Conservation (phyloP, 78 protist species). For the Speleostelium caveatum region DNA sequence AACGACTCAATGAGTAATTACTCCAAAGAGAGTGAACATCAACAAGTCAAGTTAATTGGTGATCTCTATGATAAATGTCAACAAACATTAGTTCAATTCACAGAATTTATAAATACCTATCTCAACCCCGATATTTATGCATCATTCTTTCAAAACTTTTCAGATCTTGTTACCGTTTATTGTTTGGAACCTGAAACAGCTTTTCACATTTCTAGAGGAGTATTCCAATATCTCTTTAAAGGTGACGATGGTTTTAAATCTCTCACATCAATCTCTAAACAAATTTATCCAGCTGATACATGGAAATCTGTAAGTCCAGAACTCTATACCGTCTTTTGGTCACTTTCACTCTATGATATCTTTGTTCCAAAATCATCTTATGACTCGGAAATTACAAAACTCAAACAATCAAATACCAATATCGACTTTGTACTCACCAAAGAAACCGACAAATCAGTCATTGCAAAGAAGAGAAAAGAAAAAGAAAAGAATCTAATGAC, state of each 20-base stretch:
- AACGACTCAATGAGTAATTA: background rate
- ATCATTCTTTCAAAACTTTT: constrained; percentile 20
- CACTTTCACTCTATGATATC: constrained; percentile 67
- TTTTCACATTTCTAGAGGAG: constrained; percentile 49
- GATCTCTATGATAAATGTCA: constrained; percentile 87
- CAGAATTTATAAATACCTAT: constrained; percentile 39
- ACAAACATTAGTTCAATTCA: constrained; percentile 73
- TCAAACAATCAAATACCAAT: background rate
- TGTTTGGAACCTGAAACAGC: constrained; percentile 75
- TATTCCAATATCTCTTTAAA: background rate
- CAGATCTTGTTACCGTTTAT: background rate
- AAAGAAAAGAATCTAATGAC: constrained; percentile 3
- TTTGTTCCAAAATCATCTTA: constrained; percentile 50
- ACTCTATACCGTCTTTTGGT: constrained; percentile 57
- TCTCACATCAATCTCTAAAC: background rate
- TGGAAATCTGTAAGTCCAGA: constrained; percentile 39
- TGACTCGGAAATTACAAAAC: constrained; percentile 23
- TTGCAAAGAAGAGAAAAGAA: constrained; percentile 23
- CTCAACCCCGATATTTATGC: constrained; percentile 10
- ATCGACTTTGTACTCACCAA: background rate
- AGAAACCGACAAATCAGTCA: background rate
- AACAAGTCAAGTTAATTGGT: constrained; percentile 69
- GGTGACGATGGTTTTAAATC: background rate
- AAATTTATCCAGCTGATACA: background rate
- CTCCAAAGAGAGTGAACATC: background rate